A percentile compares a stretch with the other conserved stretches of the same genome.
Conservation (phyloP, 2,329 filamentous ascomycete genomes). For the Cadophora sp. region DNA sequence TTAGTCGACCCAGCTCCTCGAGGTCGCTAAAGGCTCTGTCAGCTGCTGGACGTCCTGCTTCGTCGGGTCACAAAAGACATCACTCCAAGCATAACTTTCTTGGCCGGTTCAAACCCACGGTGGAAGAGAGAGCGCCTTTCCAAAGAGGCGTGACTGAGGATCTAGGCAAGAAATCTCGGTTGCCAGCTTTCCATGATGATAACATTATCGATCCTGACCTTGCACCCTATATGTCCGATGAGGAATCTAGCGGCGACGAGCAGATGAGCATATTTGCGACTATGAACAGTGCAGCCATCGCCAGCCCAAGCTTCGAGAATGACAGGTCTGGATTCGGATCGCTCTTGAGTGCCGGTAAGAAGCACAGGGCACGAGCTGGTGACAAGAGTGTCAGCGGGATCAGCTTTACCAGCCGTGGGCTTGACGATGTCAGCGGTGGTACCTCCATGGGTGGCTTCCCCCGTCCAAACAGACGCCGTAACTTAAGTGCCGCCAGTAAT, state of each 20-base stretch:
- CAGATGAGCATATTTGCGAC: constrained; percentile 85
- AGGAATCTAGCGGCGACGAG: constrained; percentile 90
- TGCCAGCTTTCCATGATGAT: constrained; percentile 96
- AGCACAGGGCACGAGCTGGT: constrained; percentile 72
- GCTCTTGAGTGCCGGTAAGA: constrained; percentile 75
- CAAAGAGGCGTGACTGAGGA: constrained; percentile 77
- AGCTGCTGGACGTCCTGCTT: constrained; percentile 70
- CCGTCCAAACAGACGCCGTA: constrained; percentile 74
- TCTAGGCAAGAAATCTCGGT: constrained; percentile 65
- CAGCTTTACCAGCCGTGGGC: constrained; percentile 69
- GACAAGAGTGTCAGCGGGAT: constrained; percentile 79
- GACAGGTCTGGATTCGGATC: constrained; percentile 76
- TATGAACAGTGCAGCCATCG: constrained; percentile 69
- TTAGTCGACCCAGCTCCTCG: constrained; percentile 92
- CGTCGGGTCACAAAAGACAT: constrained; percentile 81
- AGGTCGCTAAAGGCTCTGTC: constrained; percentile 82
- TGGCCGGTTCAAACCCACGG: constrained; percentile 72
- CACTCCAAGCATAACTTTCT: constrained; percentile 88
- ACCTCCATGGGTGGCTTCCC: constrained; percentile 64
- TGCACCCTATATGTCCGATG: constrained; percentile 93
- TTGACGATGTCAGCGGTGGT: constrained; percentile 67
- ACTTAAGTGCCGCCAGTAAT: constrained; percentile 83
- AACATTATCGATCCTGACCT: constrained; percentile 98
- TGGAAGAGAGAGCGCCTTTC: constrained; percentile 88
- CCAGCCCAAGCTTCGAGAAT: constrained; percentile 71